Base-by-base conservation (phyloP, 2,329 filamentous ascomycete genomes). In the Sarocladium kiliense region DNA sequence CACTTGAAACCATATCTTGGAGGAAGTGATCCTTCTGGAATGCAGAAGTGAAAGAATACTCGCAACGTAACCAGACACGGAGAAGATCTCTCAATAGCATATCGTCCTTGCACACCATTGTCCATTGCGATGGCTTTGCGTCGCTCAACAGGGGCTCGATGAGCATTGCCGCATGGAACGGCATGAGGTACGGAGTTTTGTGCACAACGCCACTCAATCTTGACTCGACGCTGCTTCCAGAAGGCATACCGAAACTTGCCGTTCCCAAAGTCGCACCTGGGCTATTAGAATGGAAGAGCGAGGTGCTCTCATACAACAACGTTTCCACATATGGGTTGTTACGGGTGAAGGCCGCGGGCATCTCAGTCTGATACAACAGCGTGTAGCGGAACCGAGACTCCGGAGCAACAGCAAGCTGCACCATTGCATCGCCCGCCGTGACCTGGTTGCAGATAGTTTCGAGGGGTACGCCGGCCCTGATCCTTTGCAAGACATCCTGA, bases 331-430 rank as follows among this genome's bases (percentile, higher is more conserved):
- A 69, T 0, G 63, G 62, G 18, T 64, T 70, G 23, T 64, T 32
- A 1, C 39, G 16, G 18, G 30, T 36, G 12, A 34, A 36, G 4
- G 6, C 26, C 10, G 3, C 19, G 9, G 63, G 65, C 61, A 68
- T 65, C 5, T 61, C 51, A 1, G 58, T 16, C 3, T 51, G 39
- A 44, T 72, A 73, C 0, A 71, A 73, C 34, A 76, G 73, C 44
- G 70, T 67, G 41, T 72, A 75, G 39, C 71, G 70, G 19, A 66
- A 65, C 1, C 69, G 61, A 1, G 69, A 64, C 57, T 76, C 71
- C 3, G 73, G 71, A 0, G 61, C 56, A 2, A 74, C 47, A 1
- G 68, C 62, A 54, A 74, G 65, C 55, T 75, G 71, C 3, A 75
- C 57, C 3, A 75, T 58, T 3, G 71, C 27, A 55, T 73, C 66